These are phyloP conservation scores for Phlegmacium glaucopus DNA, from an alignment of 768 basidiomycete genomes.

Conservation along the genomic window DNA sequence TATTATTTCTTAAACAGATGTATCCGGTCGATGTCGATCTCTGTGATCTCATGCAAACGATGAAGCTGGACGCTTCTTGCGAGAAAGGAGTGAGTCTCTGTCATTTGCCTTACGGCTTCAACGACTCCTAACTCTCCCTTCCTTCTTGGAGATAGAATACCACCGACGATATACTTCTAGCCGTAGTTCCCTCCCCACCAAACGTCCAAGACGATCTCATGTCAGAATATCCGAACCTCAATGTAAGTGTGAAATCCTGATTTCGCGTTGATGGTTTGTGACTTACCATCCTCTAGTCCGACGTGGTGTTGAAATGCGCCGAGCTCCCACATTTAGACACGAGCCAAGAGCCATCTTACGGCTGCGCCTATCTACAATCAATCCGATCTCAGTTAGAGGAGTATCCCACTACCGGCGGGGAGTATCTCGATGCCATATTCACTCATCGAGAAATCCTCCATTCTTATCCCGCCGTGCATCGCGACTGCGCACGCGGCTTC, in stretches of 20 bases:
- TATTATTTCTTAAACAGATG: conserved; percentile 3
- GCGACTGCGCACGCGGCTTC: conserved; percentile 59
- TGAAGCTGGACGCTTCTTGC: conserved; percentile 39
- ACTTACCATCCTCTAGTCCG: conserved; percentile 29
- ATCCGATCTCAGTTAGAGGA: conserved; percentile 55
- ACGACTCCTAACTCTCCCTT: conserved; percentile 5
- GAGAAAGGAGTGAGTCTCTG: conserved; percentile 27
- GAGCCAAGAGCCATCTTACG: conserved; percentile 32
- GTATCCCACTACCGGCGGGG: conserved; percentile 62
- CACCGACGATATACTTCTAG: conserved; percentile 19
- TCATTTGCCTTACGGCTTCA: not conserved
- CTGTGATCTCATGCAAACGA: conserved; percentile 48
- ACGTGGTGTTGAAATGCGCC: conserved; percentile 40
- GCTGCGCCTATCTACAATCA: conserved; percentile 61
- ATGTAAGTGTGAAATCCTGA: conserved; percentile 22
- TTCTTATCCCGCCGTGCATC: conserved; percentile 61
- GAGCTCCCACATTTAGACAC: conserved; percentile 36
- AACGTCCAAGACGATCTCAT: conserved; percentile 40
- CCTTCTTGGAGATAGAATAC: conserved; percentile 42
- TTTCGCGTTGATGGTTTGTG: not conserved
- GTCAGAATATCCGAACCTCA: conserved; percentile 42
- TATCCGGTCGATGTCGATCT: conserved; percentile 42
- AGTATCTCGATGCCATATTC: conserved; percentile 76
- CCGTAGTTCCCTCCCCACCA: conserved; percentile 5
- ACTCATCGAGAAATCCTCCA: conserved; percentile 69